Percentiles rank a stretch among this genome's conserved stretches.
Conservation (phyloP, 495 filamentous ascomycete genomes). For the Barbatosphaeria neglecta region DNA sequence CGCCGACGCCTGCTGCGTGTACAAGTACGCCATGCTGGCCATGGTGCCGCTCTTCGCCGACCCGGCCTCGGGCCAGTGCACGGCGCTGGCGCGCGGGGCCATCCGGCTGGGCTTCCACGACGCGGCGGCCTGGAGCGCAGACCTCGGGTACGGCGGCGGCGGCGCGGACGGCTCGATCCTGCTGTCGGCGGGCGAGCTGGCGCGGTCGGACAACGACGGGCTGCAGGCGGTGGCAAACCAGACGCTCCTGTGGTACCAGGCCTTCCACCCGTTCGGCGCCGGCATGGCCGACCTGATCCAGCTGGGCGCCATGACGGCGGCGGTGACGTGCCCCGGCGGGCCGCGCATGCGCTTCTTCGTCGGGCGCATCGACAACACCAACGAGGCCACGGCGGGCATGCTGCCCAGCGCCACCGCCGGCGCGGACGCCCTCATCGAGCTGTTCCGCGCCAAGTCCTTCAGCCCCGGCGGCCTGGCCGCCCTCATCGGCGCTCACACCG, state of each 20-base stretch:
- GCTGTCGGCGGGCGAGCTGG: slow-evolving; percentile 12
- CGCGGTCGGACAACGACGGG: slow-evolving; percentile 14
- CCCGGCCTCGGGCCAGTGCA: slow-evolving; percentile 11
- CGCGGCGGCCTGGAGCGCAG: slow-evolving; percentile 18
- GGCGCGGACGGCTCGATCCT: slow-evolving; percentile 22
- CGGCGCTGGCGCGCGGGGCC: slow-evolving; percentile 13
- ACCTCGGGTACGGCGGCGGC: slow-evolving; percentile 8
- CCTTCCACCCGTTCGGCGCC: slow-evolving; percentile 11
- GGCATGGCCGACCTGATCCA: slow-evolving; percentile 23
- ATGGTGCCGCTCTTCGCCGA: slow-evolving; percentile 12
- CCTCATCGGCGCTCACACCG: slow-evolving; percentile 33
- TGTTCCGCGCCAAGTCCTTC: slow-evolving; percentile 33
- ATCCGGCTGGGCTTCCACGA: slow-evolving; percentile 25
- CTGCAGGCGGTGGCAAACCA: slow-evolving; percentile 10
- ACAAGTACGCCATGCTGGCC: slow-evolving; percentile 15
- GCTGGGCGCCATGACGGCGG: slow-evolving; percentile 16
- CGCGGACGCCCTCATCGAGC: slow-evolving; percentile 22
- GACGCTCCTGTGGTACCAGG: slow-evolving; percentile 9
- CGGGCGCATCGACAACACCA: slow-evolving; percentile 22
- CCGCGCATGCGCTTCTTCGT: slow-evolving; percentile 24
- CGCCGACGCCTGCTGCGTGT: slow-evolving; percentile 19
- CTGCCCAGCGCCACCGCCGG: slow-evolving; percentile 18
- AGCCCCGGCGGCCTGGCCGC: slow-evolving; percentile 25
- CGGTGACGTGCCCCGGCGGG: slow-evolving; percentile 19
- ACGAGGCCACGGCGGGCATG: slow-evolving; percentile 14